These are phyloP conservation scores for Populus ilicifolia DNA, from an alignment of 345 rosid species.

Conservation along the genomic window DNA sequence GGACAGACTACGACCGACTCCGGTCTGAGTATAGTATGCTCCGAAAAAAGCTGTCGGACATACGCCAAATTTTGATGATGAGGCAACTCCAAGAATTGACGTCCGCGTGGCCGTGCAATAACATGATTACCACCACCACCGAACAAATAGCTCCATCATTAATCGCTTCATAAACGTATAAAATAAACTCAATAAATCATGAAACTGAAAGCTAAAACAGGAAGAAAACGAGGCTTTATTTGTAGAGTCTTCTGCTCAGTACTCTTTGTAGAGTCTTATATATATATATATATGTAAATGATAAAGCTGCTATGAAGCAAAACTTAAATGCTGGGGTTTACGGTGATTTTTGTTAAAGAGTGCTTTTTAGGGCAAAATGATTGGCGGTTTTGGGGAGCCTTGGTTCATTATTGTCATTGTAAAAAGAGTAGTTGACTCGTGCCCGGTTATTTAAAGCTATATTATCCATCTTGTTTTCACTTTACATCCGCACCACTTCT, in stretches of 20 bases:
- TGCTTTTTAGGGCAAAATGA: background rate
- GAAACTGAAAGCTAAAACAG: slow-evolving; percentile 9
- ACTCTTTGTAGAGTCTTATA: too few relatives aligned
- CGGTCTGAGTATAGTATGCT: slow-evolving; percentile 49
- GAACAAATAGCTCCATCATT: slow-evolving; percentile 44
- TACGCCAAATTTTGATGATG: slow-evolving; percentile 44
- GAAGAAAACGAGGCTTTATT: background rate
- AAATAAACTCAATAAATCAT: slow-evolving; percentile 3
- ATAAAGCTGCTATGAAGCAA: slow-evolving; percentile 7
- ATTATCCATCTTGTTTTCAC: slow-evolving; percentile 11
- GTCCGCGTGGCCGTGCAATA: slow-evolving; percentile 54
- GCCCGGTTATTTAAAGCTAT: slow-evolving; percentile 11
- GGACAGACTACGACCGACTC: slow-evolving; percentile 56
- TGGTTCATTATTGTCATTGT: slow-evolving; percentile 17
- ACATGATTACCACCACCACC: slow-evolving; percentile 14
- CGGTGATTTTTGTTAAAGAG: slow-evolving; percentile 11
- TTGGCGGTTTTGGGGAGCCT: too few relatives aligned
- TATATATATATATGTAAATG: too few relatives aligned
- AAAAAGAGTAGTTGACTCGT: slow-evolving; percentile 10
- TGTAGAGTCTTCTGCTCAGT: too few relatives aligned
- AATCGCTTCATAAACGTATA: slow-evolving; percentile 30
- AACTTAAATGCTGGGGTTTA: slow-evolving; percentile 15
- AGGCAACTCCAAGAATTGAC: slow-evolving; percentile 47
- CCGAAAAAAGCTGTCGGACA: slow-evolving; percentile 50
- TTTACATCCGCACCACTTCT: background rate